These are phyloP conservation scores for Lobosporangium transversale DNA, from an alignment of 192 early-diverging fungal species.

Conservation along the genomic window DNA sequence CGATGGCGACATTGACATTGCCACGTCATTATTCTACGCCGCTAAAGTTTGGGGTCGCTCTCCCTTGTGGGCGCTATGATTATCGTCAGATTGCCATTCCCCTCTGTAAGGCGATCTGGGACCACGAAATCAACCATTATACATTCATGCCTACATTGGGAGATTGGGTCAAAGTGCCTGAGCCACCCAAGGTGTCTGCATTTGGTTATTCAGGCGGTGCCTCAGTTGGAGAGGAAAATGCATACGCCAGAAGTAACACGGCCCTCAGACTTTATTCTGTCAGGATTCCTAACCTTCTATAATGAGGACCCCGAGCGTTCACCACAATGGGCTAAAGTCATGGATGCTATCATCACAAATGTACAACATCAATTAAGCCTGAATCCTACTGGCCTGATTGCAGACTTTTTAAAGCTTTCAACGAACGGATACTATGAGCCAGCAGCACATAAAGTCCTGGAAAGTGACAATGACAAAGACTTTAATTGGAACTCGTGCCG, in stretches of 20 bases:
- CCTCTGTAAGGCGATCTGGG: constrained; percentile 57
- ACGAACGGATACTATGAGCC: constrained; percentile 50
- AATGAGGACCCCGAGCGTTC: constrained; percentile 58
- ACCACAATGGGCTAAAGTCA: constrained; percentile 55
- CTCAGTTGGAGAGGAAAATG: constrained; percentile 52
- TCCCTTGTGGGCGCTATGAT: constrained; percentile 43
- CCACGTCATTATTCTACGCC: constrained; percentile 62
- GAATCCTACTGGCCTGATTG: constrained; percentile 62
- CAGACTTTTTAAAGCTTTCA: constrained; percentile 61
- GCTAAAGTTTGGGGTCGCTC: constrained; percentile 56
- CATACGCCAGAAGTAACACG: constrained; percentile 55
- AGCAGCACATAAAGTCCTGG: constrained; percentile 54
- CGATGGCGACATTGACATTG: constrained; percentile 66
- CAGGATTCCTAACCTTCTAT: constrained; percentile 61
- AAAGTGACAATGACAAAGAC: constrained; percentile 57
- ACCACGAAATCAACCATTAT: constrained; percentile 59
- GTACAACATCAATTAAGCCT: constrained; percentile 50
- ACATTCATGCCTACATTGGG: constrained; percentile 63
- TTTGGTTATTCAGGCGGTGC: constrained; percentile 32
- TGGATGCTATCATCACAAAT: constrained; percentile 55
- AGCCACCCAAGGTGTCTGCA: constrained; percentile 1
- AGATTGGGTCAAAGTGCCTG: constrained; percentile 58
- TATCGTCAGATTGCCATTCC: constrained; percentile 56
- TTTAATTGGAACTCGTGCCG: constrained; percentile 69
- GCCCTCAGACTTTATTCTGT: constrained; percentile 64